A percentile compares a stretch with the other conserved stretches of the same genome.
phyloP scores from a whole-genome alignment of 305 asterid species.

The Fraxinus angustifolia region DNA sequence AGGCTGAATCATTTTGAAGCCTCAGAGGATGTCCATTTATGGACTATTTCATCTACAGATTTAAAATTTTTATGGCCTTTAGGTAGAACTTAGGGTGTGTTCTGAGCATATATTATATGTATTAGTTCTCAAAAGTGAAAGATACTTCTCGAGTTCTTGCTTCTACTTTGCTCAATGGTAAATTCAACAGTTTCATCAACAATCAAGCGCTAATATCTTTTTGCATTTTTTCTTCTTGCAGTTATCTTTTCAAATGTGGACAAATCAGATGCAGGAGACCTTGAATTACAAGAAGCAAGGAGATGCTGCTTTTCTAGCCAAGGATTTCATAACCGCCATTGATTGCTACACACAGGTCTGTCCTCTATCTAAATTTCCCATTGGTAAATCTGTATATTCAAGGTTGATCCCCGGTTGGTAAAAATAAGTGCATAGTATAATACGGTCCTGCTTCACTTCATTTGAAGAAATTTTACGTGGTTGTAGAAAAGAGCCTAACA shows the following conservation, averaged over 20 bases:
- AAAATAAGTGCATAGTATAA: background rate
- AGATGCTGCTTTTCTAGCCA: slow-evolving; percentile 60
- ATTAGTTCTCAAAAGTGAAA: background rate
- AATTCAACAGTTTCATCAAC: background rate
- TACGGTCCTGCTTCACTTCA: background rate
- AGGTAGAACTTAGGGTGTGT: background rate
- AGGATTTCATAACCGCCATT: slow-evolving; percentile 55
- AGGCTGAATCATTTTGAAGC: background rate
- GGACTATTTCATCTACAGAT: background rate
- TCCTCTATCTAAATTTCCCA: background rate
- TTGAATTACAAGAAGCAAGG: slow-evolving; percentile 64
- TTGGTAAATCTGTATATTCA: background rate
- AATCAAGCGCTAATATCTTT: background rate
- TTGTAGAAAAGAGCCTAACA: background rate
- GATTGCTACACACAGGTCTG: slow-evolving; percentile 61
- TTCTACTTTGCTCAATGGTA: background rate
- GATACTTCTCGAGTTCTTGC: background rate
- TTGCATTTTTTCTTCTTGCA: slow-evolving; percentile 24
- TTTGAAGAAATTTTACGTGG: background rate
- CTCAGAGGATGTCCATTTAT: background rate
- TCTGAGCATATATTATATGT: background rate
- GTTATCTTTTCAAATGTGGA: slow-evolving; percentile 73
- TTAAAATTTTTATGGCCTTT: background rate
- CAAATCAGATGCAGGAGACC: slow-evolving; percentile 73
- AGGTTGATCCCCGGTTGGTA: background rate